Evolutionary conservation across 768 basidiomycete species (phyloP), one percentile per base, ranked within the genome.

Genomic region (Lactifluus hygrophoroides): DNA sequence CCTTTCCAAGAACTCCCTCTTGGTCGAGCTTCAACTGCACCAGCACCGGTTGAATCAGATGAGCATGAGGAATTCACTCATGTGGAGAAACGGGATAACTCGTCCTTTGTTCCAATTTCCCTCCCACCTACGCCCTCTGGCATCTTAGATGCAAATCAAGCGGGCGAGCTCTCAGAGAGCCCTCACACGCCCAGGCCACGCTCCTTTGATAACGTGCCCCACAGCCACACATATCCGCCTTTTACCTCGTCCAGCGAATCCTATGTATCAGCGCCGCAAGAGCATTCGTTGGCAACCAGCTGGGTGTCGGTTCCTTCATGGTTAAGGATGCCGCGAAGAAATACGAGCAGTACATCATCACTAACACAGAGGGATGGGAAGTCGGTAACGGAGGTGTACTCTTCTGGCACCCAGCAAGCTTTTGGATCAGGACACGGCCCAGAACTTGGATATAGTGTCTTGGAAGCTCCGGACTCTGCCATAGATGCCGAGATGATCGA

Each of bases 1-100:
- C 87, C 88, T 3, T 80, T 90, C 66, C 82, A 83, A 40, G 86
- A 86, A 55, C 71, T 74, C 30, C 76, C 77, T 19, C 57, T 75
- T 10, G 65, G 68, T 17, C 72, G 75, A 40, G 65, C 70, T 35
- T 64, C 68, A 34, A 65, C 61, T 56, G 32, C 68, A 7, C 65
- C 61, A 55, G 35, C 68, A 7, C 65, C 72, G n/a, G 72, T 74
- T 63, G 62, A 71, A 59, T 66, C 69, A 21, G 71, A 69, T 52
- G 73, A 72, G 16, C 59, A 69, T 30, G 87, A 89, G 54, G 88
- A 84, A 45, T 90, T 85, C 67, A 88, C 86, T 6, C 83, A 89
- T 66, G 77, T 90, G 54, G 77, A 78, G 51, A 84, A 79, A 66
- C 75, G 79, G 43, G 72, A 64, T 27, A 53, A 76, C 14, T 73